These are phyloP conservation scores for Helotiales sp. DNA, from an alignment of 2,329 filamentous ascomycete species.

Conservation along the genomic window DNA sequence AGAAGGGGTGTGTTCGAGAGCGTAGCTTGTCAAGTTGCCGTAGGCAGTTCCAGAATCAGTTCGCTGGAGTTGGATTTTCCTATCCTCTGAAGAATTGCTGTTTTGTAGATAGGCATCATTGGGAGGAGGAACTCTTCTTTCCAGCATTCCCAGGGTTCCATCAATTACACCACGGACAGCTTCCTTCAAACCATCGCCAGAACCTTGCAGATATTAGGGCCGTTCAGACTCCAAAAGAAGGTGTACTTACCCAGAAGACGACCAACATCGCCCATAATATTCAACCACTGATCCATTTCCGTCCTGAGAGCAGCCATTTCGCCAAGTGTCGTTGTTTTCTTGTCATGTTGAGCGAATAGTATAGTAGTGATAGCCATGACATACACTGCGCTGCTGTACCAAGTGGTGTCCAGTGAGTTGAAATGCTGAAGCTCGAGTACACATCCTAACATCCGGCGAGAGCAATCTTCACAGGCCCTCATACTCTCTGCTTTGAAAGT, in stretches of 20 bases:
- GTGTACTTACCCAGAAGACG: conserved; percentile 65
- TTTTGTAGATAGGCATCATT: conserved; percentile 41
- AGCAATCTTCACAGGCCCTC: conserved; percentile 68
- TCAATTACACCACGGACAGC: conserved; percentile 55
- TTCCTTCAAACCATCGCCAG: conserved; percentile 52
- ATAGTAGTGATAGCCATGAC: conserved; percentile 75
- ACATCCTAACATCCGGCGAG: conserved; percentile 65
- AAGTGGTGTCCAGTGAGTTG: conserved; percentile 77
- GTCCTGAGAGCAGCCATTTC: conserved; percentile 64
- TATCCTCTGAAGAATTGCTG: conserved; percentile 8
- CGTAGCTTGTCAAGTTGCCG: conserved; percentile 20
- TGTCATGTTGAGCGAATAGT: conserved; percentile 71
- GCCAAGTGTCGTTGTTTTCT: conserved; percentile 61
- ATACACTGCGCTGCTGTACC: conserved; percentile 76
- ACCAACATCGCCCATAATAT: conserved; percentile 70
- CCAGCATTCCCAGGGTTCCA: conserved; percentile 52
- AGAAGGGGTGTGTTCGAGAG: conserved; percentile 20
- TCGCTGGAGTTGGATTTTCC: conserved; percentile 18
- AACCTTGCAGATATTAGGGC: conserved; percentile 44
- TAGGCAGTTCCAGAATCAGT: conserved; percentile 9
- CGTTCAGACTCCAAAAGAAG: not conserved
- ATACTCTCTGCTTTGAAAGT: conserved; percentile 65
- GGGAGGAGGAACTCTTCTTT: conserved; percentile 47
- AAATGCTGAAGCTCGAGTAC: conserved; percentile 64
- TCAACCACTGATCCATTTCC: conserved; percentile 74